Percentiles rank a stretch among this genome's conserved stretches.
These are phyloP conservation scores for Fragaria nilgerrensis DNA, from an alignment of 306 rosid species.

Conservation along the genomic window DNA sequence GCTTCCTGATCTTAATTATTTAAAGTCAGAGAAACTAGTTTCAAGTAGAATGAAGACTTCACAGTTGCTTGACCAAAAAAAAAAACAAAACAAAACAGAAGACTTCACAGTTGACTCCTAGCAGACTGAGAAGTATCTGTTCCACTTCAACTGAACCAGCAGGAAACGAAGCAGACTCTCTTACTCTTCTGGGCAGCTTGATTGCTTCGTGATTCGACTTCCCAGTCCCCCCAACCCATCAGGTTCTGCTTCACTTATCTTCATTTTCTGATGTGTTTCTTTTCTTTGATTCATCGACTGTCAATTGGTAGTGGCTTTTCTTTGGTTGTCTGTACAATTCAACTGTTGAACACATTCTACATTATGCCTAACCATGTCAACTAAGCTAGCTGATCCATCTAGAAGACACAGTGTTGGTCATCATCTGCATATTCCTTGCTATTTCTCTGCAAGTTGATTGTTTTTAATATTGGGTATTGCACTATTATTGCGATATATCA, in stretches of 20 bases:
- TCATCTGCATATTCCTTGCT: neutral
- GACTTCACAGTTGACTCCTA: neutral
- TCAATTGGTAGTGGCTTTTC: neutral
- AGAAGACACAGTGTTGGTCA: neutral
- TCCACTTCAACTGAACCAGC: neutral
- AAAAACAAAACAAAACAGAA: too few relatives aligned
- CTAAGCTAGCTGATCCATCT: neutral
- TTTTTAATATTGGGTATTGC: neutral
- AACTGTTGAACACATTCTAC: neutral
- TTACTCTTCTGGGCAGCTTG: neutral
- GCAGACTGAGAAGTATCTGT: neutral
- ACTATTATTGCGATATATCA: neutral
- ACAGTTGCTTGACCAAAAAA: neutral
- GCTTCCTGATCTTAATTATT: neutral
- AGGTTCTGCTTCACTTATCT: conserved; percentile 13
- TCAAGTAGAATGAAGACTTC: neutral
- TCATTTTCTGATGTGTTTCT: neutral
- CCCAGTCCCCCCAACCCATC: neutral
- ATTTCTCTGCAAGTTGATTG: neutral
- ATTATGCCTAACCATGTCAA: neutral
- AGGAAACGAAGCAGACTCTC: neutral
- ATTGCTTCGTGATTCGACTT: neutral
- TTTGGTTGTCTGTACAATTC: neutral
- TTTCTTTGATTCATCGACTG: neutral
- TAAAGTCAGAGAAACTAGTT: neutral